Evolutionary conservation across 1,139 yeast genomes (phyloP), one percentile per base, ranked within the genome.

Genomic region (Taiozyma sp.): DNA sequence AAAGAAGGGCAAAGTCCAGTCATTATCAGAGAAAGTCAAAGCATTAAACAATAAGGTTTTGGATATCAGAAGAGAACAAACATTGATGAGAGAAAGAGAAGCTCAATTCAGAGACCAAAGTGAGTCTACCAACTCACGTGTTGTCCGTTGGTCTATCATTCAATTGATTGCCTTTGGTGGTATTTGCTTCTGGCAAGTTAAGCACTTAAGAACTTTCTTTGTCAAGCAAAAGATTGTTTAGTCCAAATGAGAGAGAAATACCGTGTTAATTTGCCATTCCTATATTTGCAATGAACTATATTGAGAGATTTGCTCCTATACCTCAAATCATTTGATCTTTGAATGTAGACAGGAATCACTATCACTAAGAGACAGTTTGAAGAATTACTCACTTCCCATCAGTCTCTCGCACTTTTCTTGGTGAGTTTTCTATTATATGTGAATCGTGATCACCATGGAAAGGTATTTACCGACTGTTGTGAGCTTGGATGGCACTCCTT

Each of bases 181-280:
- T 27, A 79, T 85, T 16, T 83, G 92, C 59, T 73, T 79, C 39
- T 86, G 90, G 84, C 93, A 87, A 69, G 66, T 84, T 64, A 72
- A 77, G 55, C 86, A 82, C 53, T 70, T 84, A 54, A 79, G 81
- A 60, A 70, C 83, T 22, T 83, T 84, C 71, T 84, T 84, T 63
- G 78, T 81, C 50, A 84, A 84, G 67, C 85, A 81, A 64, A 83
- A 83, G 65, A 75, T 82, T 39, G 81, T 82, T 49, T 82, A 71
- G 41, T 10, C 7, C 6, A 38, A n/a, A n/a, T 7, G 5, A 6
- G 9, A 14, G 9, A 14, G 19, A 32, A n/a, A 32, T 30, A 8
- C 5, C 32, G 32, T 29, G 32, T 29, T 29, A 29, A 10, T 9
- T 29, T 29, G 32, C 13, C 13, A 19, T 19, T 19, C 19, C 19